phyloP scores from a whole-genome alignment of 2,329 filamentous ascomycete species.

The Colletotrichum simmondsii region DNA sequence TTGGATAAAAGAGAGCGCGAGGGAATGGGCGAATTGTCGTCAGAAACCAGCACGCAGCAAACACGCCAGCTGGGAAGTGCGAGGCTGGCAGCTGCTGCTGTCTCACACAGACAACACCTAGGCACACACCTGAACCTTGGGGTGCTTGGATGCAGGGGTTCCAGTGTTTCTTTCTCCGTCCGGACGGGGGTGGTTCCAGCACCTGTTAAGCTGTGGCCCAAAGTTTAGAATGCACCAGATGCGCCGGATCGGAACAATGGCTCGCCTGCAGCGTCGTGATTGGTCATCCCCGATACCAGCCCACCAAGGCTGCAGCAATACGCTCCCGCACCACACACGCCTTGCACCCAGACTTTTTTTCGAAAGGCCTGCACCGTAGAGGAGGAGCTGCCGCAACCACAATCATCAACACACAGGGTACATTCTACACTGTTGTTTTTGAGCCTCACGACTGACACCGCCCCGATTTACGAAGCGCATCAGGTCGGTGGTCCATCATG shows the following conservation, averaged over 20 bases:
- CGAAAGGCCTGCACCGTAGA: slow-evolving; percentile 18
- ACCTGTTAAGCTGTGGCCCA: slow-evolving; percentile 7
- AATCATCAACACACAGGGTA: slow-evolving; percentile 27
- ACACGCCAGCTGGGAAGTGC: slow-evolving; percentile 17
- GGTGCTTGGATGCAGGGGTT: slow-evolving; percentile 1
- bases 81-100: slow-evolving; percentile 30
- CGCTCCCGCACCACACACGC: slow-evolving; percentile 19
- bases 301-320: slow-evolving; percentile 34
- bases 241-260: slow-evolving; percentile 36
- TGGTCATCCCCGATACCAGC: slow-evolving; percentile 29
- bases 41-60: slow-evolving; percentile 19
- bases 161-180: not conserved
- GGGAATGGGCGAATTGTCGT: slow-evolving; percentile 25
- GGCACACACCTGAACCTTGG: not conserved
- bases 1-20: slow-evolving; percentile 16
- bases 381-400: slow-evolving; percentile 33
- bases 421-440: slow-evolving; percentile 23
- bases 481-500: slow-evolving; percentile 64
- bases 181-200: not conserved
- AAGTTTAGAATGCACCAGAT: slow-evolving; percentile 34
- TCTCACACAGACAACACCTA: slow-evolving; percentile 3
- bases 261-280: slow-evolving; percentile 27
- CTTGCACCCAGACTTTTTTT: slow-evolving; percentile 37
- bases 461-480: slow-evolving; percentile 16
- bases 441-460: slow-evolving; percentile 19